These are phyloP conservation scores for Lecanosticta acicola DNA, from an alignment of 2,329 filamentous ascomycete genomes.

Conservation along the genomic window DNA sequence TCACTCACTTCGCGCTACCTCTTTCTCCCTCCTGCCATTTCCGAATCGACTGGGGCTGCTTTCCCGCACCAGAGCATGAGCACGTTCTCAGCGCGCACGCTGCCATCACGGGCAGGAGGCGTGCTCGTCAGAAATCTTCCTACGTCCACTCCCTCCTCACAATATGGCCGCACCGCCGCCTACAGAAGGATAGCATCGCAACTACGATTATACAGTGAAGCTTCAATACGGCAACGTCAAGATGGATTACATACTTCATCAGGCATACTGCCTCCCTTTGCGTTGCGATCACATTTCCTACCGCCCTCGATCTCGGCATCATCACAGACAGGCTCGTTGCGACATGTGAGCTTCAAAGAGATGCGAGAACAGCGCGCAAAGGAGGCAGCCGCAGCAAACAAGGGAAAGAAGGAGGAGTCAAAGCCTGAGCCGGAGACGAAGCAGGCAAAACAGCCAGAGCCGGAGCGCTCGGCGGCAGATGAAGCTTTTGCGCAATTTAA, in stretches of 20 bases:
- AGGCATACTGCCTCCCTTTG: constrained; percentile 29
- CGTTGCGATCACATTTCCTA: constrained; percentile 41
- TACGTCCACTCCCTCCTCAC: constrained; percentile 32
- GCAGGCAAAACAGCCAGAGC: constrained; percentile 17
- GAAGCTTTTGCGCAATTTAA: constrained; percentile 32
- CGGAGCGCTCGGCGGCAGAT: constrained; percentile 29
- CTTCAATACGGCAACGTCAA: constrained; percentile 25
- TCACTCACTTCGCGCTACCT: constrained; percentile 2
- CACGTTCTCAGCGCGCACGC: constrained; percentile 36
- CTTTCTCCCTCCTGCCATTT: constrained; percentile 6
- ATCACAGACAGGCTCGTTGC: constrained; percentile 34
- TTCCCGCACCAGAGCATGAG: constrained; percentile 38
- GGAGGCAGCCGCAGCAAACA: constrained; percentile 34
- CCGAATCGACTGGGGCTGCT: not conserved
- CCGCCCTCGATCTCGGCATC: constrained; percentile 40
- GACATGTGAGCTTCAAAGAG: constrained; percentile 42
- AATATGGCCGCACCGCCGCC: constrained; percentile 42
- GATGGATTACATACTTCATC: constrained; percentile 12
- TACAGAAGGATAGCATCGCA: constrained; percentile 42
- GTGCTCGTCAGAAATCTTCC: constrained; percentile 35
- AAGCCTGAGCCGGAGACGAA: constrained; percentile 32
- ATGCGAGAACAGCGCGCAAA: constrained; percentile 33
- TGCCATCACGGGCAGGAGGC: constrained; percentile 39
- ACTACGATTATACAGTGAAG: constrained; percentile 26
- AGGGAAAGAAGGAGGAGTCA: constrained; percentile 30